Evolutionary conservation across 768 basidiomycete genomes (phyloP).

Genomic region (Lentinula sp.): DNA sequence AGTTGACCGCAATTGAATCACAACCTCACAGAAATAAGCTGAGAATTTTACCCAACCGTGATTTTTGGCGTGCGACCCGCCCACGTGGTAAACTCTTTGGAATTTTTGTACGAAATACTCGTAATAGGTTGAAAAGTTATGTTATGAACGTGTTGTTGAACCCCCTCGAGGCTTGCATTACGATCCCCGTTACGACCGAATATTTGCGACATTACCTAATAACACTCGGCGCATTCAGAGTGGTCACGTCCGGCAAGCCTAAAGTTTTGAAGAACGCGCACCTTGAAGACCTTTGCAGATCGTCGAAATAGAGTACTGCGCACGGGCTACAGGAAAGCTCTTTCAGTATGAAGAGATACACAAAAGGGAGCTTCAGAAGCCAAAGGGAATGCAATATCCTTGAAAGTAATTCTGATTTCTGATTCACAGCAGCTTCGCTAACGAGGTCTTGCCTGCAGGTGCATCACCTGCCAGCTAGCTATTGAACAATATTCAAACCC

Average conservation of each 20-base stretch:
- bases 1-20: too few relatives aligned
- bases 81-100: too few relatives aligned
- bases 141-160: conserved; percentile 3
- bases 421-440: conserved; percentile 1
- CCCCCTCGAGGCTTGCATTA: conserved; percentile 2
- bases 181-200: background rate
- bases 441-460: background rate
- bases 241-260: background rate
- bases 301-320: background rate
- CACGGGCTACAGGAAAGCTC: background rate
- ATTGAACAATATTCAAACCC: background rate
- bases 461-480: background rate
- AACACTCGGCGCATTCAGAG: background rate
- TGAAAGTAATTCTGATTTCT: background rate
- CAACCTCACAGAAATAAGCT: too few relatives aligned
- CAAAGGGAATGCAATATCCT: background rate
- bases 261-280: background rate
- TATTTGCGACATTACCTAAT: background rate
- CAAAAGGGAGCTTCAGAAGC: background rate
- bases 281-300: background rate
- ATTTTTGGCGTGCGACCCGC: too few relatives aligned
- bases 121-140: too few relatives aligned
- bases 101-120: too few relatives aligned
- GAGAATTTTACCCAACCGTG: too few relatives aligned
- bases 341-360: background rate